Conservation (phyloP, 352 stramenopile species). For the Elongisporangium undulatum region DNA sequence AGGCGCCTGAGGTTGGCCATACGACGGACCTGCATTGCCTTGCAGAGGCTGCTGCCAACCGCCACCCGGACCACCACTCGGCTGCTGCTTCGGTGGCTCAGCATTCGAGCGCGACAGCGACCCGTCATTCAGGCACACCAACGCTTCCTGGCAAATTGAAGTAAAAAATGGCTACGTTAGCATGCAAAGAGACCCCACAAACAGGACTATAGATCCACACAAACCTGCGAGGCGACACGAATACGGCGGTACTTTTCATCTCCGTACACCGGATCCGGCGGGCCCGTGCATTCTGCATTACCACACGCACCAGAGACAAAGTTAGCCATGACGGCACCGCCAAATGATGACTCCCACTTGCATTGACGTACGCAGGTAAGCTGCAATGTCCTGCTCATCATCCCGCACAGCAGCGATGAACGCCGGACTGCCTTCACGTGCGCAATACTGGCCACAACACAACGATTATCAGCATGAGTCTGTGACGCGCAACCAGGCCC, state of each 20-base stretch:
- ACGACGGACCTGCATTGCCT: not conserved
- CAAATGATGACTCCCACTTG: not conserved
- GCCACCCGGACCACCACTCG: constrained; percentile 9
- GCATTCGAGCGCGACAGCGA: constrained; percentile 51
- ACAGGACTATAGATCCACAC: constrained; percentile 5
- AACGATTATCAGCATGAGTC: constrained; percentile 2
- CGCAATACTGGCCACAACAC: constrained; percentile 50
- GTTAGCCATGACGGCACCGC: constrained; percentile 7
- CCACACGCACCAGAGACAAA: constrained; percentile 2
- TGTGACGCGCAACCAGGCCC: not conserved
- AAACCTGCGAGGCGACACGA: constrained; percentile 66
- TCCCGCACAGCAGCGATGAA: constrained; percentile 62
- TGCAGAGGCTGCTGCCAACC: not conserved
- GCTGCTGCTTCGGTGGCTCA: constrained; percentile 20
- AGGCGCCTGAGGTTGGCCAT: not conserved
- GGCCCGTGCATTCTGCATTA: constrained; percentile 64
- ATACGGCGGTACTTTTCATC: constrained; percentile 86
- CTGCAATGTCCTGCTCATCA: constrained; percentile 61
- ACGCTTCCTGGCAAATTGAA: constrained; percentile 36
- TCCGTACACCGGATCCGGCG: constrained; percentile 68
- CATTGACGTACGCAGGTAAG: constrained; percentile 60
- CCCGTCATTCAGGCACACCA: constrained; percentile 76
- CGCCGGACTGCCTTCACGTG: constrained; percentile 56
- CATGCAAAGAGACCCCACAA: constrained; percentile 3
- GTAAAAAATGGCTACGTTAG: not conserved